Conservation (phyloP, 140 eudicot genomes). For the Erigeron philadelphicus region DNA sequence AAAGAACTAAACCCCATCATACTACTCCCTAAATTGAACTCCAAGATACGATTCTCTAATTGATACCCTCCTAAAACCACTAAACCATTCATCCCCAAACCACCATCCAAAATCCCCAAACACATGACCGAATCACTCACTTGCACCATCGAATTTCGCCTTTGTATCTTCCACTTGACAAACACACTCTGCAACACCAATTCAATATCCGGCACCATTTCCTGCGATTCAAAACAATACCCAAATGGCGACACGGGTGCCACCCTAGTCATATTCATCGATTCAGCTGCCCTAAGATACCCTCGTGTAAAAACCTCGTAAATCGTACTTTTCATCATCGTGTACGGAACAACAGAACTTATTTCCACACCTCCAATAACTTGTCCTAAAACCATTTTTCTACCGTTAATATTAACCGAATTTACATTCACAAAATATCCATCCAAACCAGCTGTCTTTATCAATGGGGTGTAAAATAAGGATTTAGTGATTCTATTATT, state of each 20-base stretch:
- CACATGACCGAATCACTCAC: conserved; percentile 62
- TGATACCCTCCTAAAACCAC: conserved; percentile 74
- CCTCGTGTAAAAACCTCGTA: conserved; percentile 36
- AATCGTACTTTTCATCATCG: conserved; percentile 43
- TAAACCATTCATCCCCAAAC: conserved; percentile 32
- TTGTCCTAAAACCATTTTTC: conserved; percentile 33
- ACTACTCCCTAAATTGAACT: conserved; percentile 55
- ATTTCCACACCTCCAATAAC: conserved; percentile 37
- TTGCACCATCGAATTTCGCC: conserved; percentile 56
- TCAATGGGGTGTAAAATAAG: conserved; percentile 59
- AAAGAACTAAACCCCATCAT: conserved; percentile 68
- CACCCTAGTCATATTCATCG: conserved; percentile 49
- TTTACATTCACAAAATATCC: conserved; percentile 44
- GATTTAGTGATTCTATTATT: conserved; percentile 32
- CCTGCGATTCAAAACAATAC: conserved; percentile 40
- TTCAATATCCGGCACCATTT: conserved; percentile 50
- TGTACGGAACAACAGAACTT: conserved; percentile 54
- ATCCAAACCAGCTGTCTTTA: conserved; percentile 20
- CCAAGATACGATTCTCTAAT: conserved; percentile 65
- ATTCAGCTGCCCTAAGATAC: conserved; percentile 33
- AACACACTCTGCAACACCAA: conserved; percentile 60
- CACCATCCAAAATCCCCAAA: conserved; percentile 75
- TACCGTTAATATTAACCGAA: conserved; percentile 42
- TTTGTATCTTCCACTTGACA: conserved; percentile 64
- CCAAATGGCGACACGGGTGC: conserved; percentile 49